These are phyloP conservation scores for Persicaria tinctoria DNA, from an alignment of 148 eudicot genomes.

Conservation along the genomic window DNA sequence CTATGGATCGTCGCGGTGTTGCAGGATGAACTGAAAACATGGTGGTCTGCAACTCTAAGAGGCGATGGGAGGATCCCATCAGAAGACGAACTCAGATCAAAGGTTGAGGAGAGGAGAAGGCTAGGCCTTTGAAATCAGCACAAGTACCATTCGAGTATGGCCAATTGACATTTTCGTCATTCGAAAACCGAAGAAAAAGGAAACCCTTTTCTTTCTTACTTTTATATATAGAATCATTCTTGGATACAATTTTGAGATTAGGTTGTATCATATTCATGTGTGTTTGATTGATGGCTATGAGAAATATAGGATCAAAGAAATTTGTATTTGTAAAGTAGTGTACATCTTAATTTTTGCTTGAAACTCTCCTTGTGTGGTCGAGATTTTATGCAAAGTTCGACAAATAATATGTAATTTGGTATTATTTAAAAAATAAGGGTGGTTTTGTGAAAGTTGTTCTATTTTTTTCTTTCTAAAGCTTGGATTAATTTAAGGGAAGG, in stretches of 20 bases:
- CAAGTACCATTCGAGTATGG: background rate
- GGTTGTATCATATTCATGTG: background rate
- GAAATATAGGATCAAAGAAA: background rate
- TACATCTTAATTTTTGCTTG: background rate
- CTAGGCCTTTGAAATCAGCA: constrained; percentile 27
- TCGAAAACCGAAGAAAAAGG: background rate
- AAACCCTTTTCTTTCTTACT: background rate
- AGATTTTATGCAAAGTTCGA: too few relatives aligned
- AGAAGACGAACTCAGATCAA: constrained; percentile 23
- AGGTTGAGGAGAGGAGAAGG: constrained; percentile 13
- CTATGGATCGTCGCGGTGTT: background rate
- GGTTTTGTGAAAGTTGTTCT: too few relatives aligned
- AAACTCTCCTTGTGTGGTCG: background rate
- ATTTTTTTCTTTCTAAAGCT: too few relatives aligned
- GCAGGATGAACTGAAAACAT: constrained; percentile 48
- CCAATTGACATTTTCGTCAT: background rate
- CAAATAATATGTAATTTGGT: too few relatives aligned
- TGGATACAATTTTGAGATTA: constrained; percentile 3
- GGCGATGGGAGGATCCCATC: constrained; percentile 34
- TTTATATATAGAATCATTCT: background rate
- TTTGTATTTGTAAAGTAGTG: background rate
- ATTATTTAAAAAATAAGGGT: too few relatives aligned
- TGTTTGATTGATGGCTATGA: background rate
- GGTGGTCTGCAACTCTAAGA: constrained; percentile 37
- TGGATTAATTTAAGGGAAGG: too few relatives aligned